These are phyloP conservation scores for Xylaria venustula DNA, from an alignment of 495 filamentous ascomycete species.

Conservation along the genomic window DNA sequence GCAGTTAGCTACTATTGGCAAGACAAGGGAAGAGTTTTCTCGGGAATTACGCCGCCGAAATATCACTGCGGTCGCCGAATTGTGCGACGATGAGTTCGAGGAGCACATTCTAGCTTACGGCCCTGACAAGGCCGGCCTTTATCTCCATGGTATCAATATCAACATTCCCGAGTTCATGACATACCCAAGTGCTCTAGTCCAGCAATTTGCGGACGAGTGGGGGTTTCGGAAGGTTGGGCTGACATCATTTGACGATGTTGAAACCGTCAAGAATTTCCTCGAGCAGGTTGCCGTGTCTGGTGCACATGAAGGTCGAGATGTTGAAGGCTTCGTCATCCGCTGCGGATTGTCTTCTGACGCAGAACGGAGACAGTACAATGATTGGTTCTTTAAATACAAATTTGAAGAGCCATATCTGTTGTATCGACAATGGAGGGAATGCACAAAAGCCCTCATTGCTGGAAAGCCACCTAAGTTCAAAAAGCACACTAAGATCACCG, in stretches of 20 bases:
- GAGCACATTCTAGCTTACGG: slow-evolving; percentile 94
- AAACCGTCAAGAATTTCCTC: slow-evolving; percentile 72
- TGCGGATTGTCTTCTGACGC: slow-evolving; percentile 60
- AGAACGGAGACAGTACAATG: slow-evolving; percentile 52
- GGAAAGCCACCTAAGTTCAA: slow-evolving; percentile 71
- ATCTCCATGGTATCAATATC: slow-evolving; percentile 93
- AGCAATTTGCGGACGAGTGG: slow-evolving; percentile 88
- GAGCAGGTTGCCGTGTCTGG: slow-evolving; percentile 81
- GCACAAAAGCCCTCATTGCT: slow-evolving; percentile 82
- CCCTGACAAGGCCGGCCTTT: slow-evolving; percentile 81
- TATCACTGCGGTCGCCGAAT: slow-evolving; percentile 88
- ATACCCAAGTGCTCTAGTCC: slow-evolving; percentile 72
- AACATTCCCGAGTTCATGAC: slow-evolving; percentile 89
- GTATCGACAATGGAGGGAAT: slow-evolving; percentile 98
- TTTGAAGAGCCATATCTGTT: slow-evolving; percentile 98
- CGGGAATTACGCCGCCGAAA: slow-evolving; percentile 74
- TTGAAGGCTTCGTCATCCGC: slow-evolving; percentile 94
- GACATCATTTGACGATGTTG: slow-evolving; percentile 70
- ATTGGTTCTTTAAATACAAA: slow-evolving; percentile 99
- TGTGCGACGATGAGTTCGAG: slow-evolving; percentile 94
- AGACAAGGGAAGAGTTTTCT: slow-evolving; percentile 73
- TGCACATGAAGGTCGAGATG: slow-evolving; percentile 83
- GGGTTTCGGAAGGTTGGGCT: slow-evolving; percentile 88
- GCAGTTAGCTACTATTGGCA: slow-evolving; percentile 72
- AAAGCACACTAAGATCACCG: slow-evolving; percentile 88